Base-by-base conservation (phyloP, 2,329 filamentous ascomycete species). In the Rhynchosporium secalis region DNA sequence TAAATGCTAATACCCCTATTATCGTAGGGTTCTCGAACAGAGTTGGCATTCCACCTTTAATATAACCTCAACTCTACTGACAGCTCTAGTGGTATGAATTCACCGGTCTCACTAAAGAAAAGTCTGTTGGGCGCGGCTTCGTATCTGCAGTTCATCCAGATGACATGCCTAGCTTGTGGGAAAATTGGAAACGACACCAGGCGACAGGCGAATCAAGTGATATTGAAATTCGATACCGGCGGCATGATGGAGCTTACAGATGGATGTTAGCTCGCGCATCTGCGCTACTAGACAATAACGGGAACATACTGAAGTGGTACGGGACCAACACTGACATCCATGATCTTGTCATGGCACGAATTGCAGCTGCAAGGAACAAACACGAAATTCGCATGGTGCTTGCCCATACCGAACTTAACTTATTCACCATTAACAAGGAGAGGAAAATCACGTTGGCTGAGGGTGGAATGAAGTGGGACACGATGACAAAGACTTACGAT, bases 251-350 rank as follows among this genome's bases (percentile, higher is more conserved):
- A 5, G 49, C 66, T 7, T 71, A 68, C 49, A 69, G 62, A 47
- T 71, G 69, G 68, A 69, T 70, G 69, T 63, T 69, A 20, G 65
- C 61, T 38, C 64, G 68, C 31, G 69, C 67, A 4, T 62, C 56
- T 20, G 67, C 68, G 7, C 59, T 64, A 3, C 48, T 51, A 56
- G 61, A 61, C 33, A 56, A 60, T 0, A 26, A 52, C 6, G 67
- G 68, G 3, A 61, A 60, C 3, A 63, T 70, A 4, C 15, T 70
- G 40, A 70, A 70, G 51, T 71, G 69, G 69, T 69, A 70, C 48
- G 69, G 68, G 13, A 71, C 69, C 7, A 66, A 58, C 54, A 71
- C 66, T 10, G 69, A 71, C 43, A 69, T 71, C 38, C 67, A 69
- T 41, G 65, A 71, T 43, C 45, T 66, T 6, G 64, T 70, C 8